Conservation (phyloP, 768 basidiomycete species). For the Tricholoma sp. region DNA sequence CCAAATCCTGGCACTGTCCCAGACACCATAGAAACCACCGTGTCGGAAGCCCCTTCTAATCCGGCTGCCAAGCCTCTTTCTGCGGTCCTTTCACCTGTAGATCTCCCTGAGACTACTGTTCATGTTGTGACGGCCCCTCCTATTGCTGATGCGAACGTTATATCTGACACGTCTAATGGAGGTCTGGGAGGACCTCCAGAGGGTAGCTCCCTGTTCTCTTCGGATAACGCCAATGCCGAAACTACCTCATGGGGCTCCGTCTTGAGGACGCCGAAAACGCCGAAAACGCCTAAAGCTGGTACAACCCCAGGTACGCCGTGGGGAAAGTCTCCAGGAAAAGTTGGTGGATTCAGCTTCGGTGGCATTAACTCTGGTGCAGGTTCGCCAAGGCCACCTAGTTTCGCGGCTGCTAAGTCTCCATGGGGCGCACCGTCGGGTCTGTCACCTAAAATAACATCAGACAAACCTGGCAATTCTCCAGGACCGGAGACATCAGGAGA, state of each 20-base stretch:
- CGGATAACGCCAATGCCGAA: background rate
- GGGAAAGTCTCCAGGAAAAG: slow-evolving; percentile 4
- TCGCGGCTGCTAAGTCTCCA: background rate
- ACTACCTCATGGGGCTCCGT: background rate
- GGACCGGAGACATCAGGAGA: background rate
- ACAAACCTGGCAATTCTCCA: background rate
- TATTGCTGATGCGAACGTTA: slow-evolving; percentile 3
- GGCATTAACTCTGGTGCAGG: background rate
- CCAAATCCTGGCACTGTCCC: background rate
- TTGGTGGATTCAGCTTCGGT: slow-evolving; percentile 2
- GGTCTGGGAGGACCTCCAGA: background rate
- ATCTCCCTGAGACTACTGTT: slow-evolving; percentile 12
- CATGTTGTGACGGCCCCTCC: slow-evolving; percentile 9
- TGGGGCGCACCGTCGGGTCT: background rate
- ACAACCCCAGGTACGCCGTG: slow-evolving; percentile 3
- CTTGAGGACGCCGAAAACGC: slow-evolving; percentile 6
- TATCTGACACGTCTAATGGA: background rate
- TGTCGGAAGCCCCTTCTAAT: background rate
- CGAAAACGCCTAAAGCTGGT: slow-evolving; percentile 10
- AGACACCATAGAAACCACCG: background rate
- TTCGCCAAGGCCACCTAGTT: background rate
- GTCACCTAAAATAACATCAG: background rate
- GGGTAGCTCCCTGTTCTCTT: background rate
- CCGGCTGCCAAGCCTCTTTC: slow-evolving; percentile 5
- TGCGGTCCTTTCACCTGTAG: slow-evolving; percentile 9